phyloP scores from a whole-genome alignment of 371 early-diverging fungal species.

The Syncephalastrum contaminatum region DNA sequence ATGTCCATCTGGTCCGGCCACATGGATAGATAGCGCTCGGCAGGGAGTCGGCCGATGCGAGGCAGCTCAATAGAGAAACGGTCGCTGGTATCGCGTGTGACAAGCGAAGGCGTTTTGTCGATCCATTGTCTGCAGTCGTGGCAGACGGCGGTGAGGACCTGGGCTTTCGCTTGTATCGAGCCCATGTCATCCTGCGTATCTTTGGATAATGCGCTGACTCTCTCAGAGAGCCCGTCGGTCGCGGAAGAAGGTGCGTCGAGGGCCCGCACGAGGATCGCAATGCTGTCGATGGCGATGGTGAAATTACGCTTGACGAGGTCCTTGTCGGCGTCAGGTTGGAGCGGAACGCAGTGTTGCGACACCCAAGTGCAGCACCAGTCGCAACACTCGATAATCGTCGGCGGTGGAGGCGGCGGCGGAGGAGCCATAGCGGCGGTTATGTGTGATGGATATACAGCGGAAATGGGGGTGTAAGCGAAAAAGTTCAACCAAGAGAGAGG shows the following conservation, averaged over 20 bases:
- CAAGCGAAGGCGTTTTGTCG: conserved; percentile 6
- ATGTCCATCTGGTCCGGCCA: conserved; percentile 33
- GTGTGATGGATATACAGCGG: neutral
- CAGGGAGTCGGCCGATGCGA: too few species aligned
- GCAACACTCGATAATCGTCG: conserved; percentile 22
- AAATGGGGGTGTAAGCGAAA: neutral
- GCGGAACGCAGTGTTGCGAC: conserved; percentile 12
- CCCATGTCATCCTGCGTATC: neutral
- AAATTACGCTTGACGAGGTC: conserved; percentile 10
- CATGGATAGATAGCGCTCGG: conserved; percentile 16
- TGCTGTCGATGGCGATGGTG: conserved; percentile 17
- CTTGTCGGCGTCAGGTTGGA: neutral
- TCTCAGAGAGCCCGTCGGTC: conserved; percentile 2
- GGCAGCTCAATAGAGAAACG: too few species aligned
- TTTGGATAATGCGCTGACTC: conserved; percentile 12
- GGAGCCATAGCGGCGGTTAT: neutral
- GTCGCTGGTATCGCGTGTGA: neutral
- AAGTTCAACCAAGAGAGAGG: neutral
- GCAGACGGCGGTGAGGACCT: conserved; percentile 5
- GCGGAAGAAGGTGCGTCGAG: conserved; percentile 15
- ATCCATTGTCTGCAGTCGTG: conserved; percentile 11
- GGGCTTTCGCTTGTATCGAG: neutral
- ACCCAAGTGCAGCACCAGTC: conserved; percentile 25
- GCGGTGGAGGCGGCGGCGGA: conserved; percentile 13
- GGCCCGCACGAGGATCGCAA: conserved; percentile 17